These are phyloP conservation scores for Schizochytrium sp. DNA, from an alignment of 108 stramenopile genomes.

Conservation along the genomic window DNA sequence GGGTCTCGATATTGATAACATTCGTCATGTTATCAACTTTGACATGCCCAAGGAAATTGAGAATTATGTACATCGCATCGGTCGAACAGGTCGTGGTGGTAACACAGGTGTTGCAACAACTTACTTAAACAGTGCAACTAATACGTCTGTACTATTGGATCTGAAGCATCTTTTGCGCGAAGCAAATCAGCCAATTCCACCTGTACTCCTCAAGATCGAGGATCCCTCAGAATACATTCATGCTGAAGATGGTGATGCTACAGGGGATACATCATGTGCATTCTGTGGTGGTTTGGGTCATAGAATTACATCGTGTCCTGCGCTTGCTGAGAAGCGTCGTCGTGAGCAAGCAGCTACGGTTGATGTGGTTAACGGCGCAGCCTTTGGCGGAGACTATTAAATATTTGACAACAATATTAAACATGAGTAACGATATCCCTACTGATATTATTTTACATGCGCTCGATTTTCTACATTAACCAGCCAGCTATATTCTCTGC, in stretches of 20 bases:
- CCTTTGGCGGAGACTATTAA: constrained; percentile 55
- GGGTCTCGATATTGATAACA: constrained; percentile 97
- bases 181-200: constrained; percentile 97
- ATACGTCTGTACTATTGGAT: constrained; percentile 92
- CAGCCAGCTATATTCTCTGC: no score
- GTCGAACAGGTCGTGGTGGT: constrained; percentile 98
- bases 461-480: no score
- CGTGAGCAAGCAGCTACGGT: background rate
- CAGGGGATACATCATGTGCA: constrained; percentile 81
- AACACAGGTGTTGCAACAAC: constrained; percentile 99
- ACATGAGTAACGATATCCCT: no score
- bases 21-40: constrained; percentile 99
- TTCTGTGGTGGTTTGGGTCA: constrained; percentile 99
- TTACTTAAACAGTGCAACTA: constrained; percentile 95
- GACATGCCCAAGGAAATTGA: constrained; percentile 99
- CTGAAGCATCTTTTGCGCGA: constrained; percentile 96
- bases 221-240: constrained; percentile 85
- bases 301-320: constrained; percentile 96
- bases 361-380: constrained; percentile 30
- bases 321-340: constrained; percentile 73
- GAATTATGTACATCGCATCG: constrained; percentile 92
- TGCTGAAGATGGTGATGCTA: constrained; percentile 78
- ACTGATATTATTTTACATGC: no score
- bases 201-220: constrained; percentile 94
- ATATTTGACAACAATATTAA: background rate